Conservation (phyloP, 2,329 filamentous ascomycete species). For the Colletotrichum aenigma region DNA sequence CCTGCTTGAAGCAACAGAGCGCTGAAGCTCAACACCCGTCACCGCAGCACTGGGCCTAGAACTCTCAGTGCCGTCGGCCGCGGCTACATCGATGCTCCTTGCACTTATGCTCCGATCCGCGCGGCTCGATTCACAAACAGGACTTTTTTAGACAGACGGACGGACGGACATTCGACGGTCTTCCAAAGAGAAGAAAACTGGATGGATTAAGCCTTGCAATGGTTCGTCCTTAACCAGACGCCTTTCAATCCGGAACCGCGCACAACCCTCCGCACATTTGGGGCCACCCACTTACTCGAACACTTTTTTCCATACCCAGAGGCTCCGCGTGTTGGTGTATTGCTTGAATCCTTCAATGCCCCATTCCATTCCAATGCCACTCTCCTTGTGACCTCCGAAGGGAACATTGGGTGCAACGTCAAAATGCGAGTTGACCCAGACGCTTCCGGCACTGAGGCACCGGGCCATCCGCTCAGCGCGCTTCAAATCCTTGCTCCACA, state of each 20-base stretch:
- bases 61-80: background rate
- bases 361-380: slow-evolving; percentile 53
- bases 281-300: slow-evolving; percentile 6
- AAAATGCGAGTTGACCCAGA: slow-evolving; percentile 64
- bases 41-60: background rate
- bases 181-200: background rate
- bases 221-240: background rate
- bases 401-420: slow-evolving; percentile 40
- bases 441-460: slow-evolving; percentile 60
- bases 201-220: background rate
- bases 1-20: background rate
- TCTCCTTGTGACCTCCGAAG: slow-evolving; percentile 57
- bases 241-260: background rate
- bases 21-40: background rate
- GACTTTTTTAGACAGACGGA: background rate
- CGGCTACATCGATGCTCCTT: background rate
- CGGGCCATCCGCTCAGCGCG: slow-evolving; percentile 56
- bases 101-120: background rate
- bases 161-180: background rate
- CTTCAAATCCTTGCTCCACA: slow-evolving; percentile 59
- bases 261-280: background rate
- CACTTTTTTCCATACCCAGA: slow-evolving; percentile 29
- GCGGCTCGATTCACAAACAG: background rate
- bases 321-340: slow-evolving; percentile 32
- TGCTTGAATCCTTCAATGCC: slow-evolving; percentile 41